Evolutionary conservation across 352 stramenopile species (phyloP), one percentile per base, ranked within the genome.

Genomic region (Thalassiosira exigua): DNA sequence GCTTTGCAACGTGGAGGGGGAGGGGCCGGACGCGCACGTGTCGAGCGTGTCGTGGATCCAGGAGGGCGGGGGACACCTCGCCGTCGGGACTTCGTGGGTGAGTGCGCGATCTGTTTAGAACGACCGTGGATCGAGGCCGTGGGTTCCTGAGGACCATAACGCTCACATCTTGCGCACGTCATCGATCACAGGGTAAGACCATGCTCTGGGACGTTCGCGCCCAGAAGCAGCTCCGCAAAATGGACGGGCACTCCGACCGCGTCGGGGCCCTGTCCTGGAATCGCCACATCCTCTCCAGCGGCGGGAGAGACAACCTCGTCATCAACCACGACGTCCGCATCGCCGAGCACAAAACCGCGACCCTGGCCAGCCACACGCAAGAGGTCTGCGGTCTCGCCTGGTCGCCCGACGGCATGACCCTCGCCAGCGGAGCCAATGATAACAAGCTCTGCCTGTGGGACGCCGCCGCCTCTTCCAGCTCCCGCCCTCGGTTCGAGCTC

Each of bases 331-430:
- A 98, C 80, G 90, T 98, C 32, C 82, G 96, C 21, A 83, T 92
- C 44, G 77, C 82, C 12, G 75, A 95, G 19, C 93, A 98, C 78
- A 93, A 97, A 27, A 86, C 98, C 11, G 93, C 93, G 29, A 96
- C 90, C n/a, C 91, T 98, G 36, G 75, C 84, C 22, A 95, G 94
- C 22, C 98, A 99, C 79, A 92, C 95, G 22, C 98, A 99, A 86
- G 98, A 99, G 91, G 96, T 99, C 2, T 99, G 98, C 68, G 97
- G 97, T 1, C 87, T 99, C 22, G 87, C 96, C 61, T 99, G 97
- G 97, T 99, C 97, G 36, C 95, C 96, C 17, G 97, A 99, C 87
- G 97, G 97, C 27, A 97, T 90, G 21, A 98, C 90, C 46, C 79
- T 99, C 14, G 98, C 97, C 2, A 91, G 82, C 73, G 98, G 98